Conservation (phyloP, 2,329 filamentous ascomycete species). For the Fusarium sp. region DNA sequence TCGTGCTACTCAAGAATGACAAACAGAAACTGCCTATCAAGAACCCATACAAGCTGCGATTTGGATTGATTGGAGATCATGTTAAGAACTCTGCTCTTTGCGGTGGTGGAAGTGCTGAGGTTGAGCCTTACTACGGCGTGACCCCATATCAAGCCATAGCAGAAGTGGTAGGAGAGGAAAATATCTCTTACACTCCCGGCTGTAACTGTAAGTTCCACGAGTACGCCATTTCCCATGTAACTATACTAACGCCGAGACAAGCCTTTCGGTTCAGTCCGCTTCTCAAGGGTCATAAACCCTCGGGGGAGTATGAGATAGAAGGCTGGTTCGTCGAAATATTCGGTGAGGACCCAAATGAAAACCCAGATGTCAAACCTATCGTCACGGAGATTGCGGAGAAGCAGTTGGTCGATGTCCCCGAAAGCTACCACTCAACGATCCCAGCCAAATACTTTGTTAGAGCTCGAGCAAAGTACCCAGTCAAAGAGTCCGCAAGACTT, state of each 20-base stretch:
- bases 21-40: slow-evolving; percentile 24
- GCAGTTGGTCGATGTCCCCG: slow-evolving; percentile 39
- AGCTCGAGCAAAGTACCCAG: slow-evolving; percentile 24
- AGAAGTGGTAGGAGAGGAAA: slow-evolving; percentile 43
- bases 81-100: slow-evolving; percentile 53
- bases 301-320: slow-evolving; percentile 5
- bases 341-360: slow-evolving; percentile 15
- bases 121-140: slow-evolving; percentile 55
- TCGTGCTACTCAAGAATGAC: slow-evolving; percentile 34
- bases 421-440: slow-evolving; percentile 33
- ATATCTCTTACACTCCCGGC: slow-evolving; percentile 38
- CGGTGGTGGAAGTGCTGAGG: slow-evolving; percentile 55
- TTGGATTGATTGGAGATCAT: slow-evolving; percentile 58
- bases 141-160: slow-evolving; percentile 53
- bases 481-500: slow-evolving; percentile 12
- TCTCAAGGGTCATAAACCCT: slow-evolving; percentile 24
- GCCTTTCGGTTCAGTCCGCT: slow-evolving; percentile 39
- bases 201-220: slow-evolving; percentile 32
- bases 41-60: slow-evolving; percentile 52
- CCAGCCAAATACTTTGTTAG: slow-evolving; percentile 39
- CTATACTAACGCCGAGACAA: neutral
- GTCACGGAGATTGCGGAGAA: slow-evolving; percentile 33
- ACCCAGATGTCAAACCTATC: neutral
- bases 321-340: slow-evolving; percentile 42
- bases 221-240: accelerated